Evolutionary conservation across 768 basidiomycete genomes (phyloP).

Genomic region (Mycena galericulata): DNA sequence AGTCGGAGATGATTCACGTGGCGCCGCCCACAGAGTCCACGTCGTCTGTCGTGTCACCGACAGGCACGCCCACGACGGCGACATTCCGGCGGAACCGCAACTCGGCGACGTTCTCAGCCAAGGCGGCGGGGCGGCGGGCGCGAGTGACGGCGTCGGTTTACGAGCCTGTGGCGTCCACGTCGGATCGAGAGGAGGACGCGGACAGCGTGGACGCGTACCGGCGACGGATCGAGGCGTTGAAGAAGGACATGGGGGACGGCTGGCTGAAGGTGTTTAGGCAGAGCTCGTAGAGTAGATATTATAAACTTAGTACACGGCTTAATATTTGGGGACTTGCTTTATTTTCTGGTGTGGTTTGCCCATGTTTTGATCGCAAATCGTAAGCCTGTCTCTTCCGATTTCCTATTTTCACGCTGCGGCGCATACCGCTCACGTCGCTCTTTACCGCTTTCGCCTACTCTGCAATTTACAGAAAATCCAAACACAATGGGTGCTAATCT

Average conservation of each 20-base stretch:
- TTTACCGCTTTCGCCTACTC: slow-evolving; percentile 57
- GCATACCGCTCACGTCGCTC: slow-evolving; percentile 66
- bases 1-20: slow-evolving; percentile 58
- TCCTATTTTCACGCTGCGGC: slow-evolving; percentile 38
- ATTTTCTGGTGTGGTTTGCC: background rate
- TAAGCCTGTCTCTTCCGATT: slow-evolving; percentile 4
- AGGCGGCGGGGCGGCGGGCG: slow-evolving; percentile 58
- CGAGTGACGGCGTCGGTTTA: slow-evolving; percentile 73
- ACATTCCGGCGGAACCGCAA: slow-evolving; percentile 33
- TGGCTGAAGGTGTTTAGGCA: slow-evolving; percentile 90
- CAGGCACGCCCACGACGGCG: slow-evolving; percentile 32
- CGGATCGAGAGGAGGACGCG: slow-evolving; percentile 37
- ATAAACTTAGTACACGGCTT: background rate
- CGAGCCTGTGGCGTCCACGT: slow-evolving; percentile 56
- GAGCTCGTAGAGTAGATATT: slow-evolving; percentile 45
- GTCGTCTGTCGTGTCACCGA: slow-evolving; percentile 23
- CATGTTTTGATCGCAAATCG: slow-evolving; percentile 14
- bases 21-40: slow-evolving; percentile 32
- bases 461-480: slow-evolving; percentile 38
- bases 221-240: slow-evolving; percentile 81
- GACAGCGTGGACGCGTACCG: slow-evolving; percentile 79
- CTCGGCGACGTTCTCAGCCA: slow-evolving; percentile 52
- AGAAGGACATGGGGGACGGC: slow-evolving; percentile 89
- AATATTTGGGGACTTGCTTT: too few relatives aligned
- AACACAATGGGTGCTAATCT: slow-evolving; percentile 82